Base-by-base conservation (phyloP, 2,329 filamentous ascomycete species). In the Juglanconis sp. region DNA sequence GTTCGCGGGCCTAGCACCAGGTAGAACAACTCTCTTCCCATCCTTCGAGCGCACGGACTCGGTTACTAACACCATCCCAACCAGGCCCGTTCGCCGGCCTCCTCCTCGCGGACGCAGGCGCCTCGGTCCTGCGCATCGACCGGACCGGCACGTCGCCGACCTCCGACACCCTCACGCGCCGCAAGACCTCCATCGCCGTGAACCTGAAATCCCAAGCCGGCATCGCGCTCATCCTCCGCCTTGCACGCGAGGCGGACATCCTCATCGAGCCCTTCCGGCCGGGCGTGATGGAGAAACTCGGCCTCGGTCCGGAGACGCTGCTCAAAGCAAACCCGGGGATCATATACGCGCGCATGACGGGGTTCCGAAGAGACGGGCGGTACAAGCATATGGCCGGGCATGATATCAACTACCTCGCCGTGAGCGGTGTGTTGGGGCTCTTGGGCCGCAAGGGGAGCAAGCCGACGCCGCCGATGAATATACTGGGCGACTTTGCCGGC, bases 401-500 rank as follows among this genome's bases (percentile, higher is more conserved):
- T 71, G 93, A 97, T 72, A 96, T 97, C 73, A 97, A 98, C 71
- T 98, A 98, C 74, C 88, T 98, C 47, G 91, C 93, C 53, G 91
- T 96, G 0, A 90, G 89, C 0, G 94, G 94, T 0, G 88, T 90
- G 1, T 76, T 98, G 34, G 82, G 83, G 0, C 79, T 96, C 74
- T 83, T 98, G 3, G 94, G 94, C 1, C 80, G 89, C 0, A 77
- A 78, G 34, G 82, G 80, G 15, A 84, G 88, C 69, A 87, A 85
- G 65, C 94, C 94, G 1, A 87, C 89, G 63, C 83, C 93, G 17
- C 95, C 95, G 0, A 85, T 80, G 5, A 98, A 98, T 69, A 81
- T 98, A 17, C 77, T 98, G 1, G 94, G 87, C 0, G 94, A 98
- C 72, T 98, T 98, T 66, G 95, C 91, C 0, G 94, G 92, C 36